Evolutionary conservation across 805 yeast genomes (phyloP).

Genomic region (Kuraishia capsulata): DNA sequence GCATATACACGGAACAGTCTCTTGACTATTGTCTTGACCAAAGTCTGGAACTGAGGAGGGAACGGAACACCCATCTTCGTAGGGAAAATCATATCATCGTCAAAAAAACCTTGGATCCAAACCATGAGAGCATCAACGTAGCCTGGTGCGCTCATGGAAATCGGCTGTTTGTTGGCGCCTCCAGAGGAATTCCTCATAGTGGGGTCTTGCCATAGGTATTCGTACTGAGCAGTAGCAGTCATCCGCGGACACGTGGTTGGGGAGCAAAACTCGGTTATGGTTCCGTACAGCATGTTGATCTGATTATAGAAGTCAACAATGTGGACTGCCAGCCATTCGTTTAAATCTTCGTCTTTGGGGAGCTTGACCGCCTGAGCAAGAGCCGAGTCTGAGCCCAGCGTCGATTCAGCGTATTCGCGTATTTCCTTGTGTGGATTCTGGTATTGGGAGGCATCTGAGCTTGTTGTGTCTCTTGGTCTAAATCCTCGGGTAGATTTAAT

Average conservation of each 20-base stretch:
- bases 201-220: conserved; percentile 92
- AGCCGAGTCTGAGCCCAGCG: conserved; percentile 87
- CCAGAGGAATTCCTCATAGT: conserved; percentile 25
- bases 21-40: conserved; percentile 81
- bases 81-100: conserved; percentile 87
- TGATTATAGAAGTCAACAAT: conserved; percentile 97
- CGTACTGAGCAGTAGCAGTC: conserved; percentile 97
- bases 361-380: conserved; percentile 87
- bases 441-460: conserved; percentile 8
- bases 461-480: conserved; percentile 8
- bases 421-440: conserved; percentile 56
- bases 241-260: conserved; percentile 92
- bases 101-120: conserved; percentile 92
- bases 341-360: conserved; percentile 85
- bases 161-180: conserved; percentile 47
- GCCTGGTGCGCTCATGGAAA: conserved; percentile 87
- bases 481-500: conserved; percentile 24
- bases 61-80: conserved; percentile 86
- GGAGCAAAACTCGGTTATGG: conserved; percentile 93
- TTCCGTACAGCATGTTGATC: conserved; percentile 91
- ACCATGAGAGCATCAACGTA: conserved; percentile 89
- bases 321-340: conserved; percentile 96
- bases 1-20: conserved; percentile 92
- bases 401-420: conserved; percentile 86
- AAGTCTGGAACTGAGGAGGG: conserved; percentile 70